phyloP scores from a whole-genome alignment of 164 flowering plant genomes.

The Euptelea pleiosperma region DNA sequence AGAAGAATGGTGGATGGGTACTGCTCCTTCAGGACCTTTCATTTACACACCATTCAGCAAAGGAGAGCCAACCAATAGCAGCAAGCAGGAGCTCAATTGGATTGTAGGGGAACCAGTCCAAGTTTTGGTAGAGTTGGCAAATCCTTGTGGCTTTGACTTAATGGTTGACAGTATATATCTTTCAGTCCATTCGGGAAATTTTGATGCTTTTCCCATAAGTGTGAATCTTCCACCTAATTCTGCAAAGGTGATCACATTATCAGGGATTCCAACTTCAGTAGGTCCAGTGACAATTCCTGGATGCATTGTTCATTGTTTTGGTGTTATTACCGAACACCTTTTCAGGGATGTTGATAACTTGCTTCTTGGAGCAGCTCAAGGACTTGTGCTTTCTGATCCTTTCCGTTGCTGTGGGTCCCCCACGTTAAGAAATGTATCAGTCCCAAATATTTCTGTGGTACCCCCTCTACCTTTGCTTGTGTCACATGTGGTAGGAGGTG shows the following conservation, averaged over 20 bases:
- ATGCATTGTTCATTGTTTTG: conserved; percentile 93
- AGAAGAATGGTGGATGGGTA: conserved; percentile 99
- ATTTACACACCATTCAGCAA: conserved; percentile 99
- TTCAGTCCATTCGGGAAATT: conserved; percentile 78
- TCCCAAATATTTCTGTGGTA: conserved; percentile 79
- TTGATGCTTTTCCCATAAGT: conserved; percentile 87
- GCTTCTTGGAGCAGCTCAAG: conserved; percentile 92
- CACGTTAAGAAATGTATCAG: conserved; percentile 53
- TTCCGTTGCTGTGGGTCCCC: conserved; percentile 89
- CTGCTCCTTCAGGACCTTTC: conserved; percentile 98
- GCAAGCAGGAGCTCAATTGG: conserved; percentile 88
- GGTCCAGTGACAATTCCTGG: conserved; percentile 87
- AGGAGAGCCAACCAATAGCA: conserved; percentile 64
- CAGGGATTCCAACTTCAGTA: conserved; percentile 89
- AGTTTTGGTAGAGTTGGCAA: conserved; percentile 92
- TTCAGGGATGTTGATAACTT: conserved; percentile 91
- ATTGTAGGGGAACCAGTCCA: conserved; percentile 97
- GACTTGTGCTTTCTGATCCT: conserved; percentile 97
- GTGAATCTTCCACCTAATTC: conserved; percentile 90
- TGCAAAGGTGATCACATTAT: conserved; percentile 77
- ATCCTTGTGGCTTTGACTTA: conserved; percentile 97
- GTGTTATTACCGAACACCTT: conserved; percentile 90
- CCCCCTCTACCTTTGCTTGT: conserved; percentile 85
- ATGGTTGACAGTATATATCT: conserved; percentile 92
- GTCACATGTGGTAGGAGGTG: conserved; percentile 86